Evolutionary conservation across 2,329 filamentous ascomycete species (phyloP).

Genomic region (Nemania sp.): DNA sequence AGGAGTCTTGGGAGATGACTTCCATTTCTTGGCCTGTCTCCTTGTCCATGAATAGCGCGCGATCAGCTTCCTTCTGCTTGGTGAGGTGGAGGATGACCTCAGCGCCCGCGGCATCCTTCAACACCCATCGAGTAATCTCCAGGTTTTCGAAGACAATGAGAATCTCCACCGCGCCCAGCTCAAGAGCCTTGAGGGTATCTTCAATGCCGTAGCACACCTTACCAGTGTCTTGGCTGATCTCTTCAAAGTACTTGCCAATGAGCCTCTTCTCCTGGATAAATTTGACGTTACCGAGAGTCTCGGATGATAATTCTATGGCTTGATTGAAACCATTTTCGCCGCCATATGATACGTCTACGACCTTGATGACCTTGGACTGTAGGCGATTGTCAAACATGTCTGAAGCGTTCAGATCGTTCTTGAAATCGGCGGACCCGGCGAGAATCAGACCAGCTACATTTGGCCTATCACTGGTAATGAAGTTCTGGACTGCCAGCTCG

Average conservation of each 20-base stretch:
- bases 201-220: slow-evolving; percentile 98
- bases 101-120: slow-evolving; percentile 76
- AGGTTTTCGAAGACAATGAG: slow-evolving; percentile 98
- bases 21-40: slow-evolving; percentile 98
- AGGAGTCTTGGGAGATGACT: slow-evolving; percentile 80
- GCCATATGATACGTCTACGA: slow-evolving; percentile 98
- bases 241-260: slow-evolving; percentile 98
- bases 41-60: slow-evolving; percentile 91
- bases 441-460: slow-evolving; percentile 96
- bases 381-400: slow-evolving; percentile 96
- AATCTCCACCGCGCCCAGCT: slow-evolving; percentile 91
- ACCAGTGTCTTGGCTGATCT: slow-evolving; percentile 96
- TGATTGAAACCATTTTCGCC: slow-evolving; percentile 99
- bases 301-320: slow-evolving; percentile 91
- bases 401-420: slow-evolving; percentile 97
- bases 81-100: slow-evolving; percentile 84
- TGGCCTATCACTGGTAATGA: slow-evolving; percentile 97
- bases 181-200: slow-evolving; percentile 94
- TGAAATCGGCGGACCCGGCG: slow-evolving; percentile 98
- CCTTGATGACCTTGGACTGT: slow-evolving; percentile 95
- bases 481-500: slow-evolving; percentile 97
- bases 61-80: slow-evolving; percentile 81
- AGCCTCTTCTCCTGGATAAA: slow-evolving; percentile 99
- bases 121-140: slow-evolving; percentile 87
- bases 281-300: slow-evolving; percentile 98